Evolutionary conservation across 176 grass and related monocot genomes (phyloP).

Genomic region (Zoysia japonica): DNA sequence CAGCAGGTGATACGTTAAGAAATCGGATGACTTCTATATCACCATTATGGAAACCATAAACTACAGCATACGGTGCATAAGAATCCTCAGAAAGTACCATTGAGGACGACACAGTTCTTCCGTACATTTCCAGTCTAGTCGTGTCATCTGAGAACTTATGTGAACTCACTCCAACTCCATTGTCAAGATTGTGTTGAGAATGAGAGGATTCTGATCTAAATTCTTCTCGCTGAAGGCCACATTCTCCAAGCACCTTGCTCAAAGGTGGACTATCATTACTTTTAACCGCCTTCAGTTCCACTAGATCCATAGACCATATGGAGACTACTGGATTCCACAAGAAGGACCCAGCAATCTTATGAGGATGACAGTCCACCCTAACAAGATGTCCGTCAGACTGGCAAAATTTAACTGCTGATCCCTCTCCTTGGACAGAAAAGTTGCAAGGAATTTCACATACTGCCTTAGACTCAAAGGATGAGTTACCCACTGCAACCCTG

Average conservation of each 20-base stretch:
- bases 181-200: constrained; percentile 7
- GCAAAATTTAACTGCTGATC: constrained; percentile 55
- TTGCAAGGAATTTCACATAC: constrained; percentile 59
- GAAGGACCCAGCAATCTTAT: constrained; percentile 58
- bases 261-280: constrained; percentile 41
- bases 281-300: constrained; percentile 33
- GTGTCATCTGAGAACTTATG: constrained; percentile 25
- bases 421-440: constrained; percentile 36
- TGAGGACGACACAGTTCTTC: constrained; percentile 79
- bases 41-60: constrained; percentile 94
- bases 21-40: constrained; percentile 91
- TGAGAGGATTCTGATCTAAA: constrained; percentile 26
- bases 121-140: constrained; percentile 15
- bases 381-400: constrained; percentile 49
- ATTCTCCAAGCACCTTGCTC: constrained; percentile 66
- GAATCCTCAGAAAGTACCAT: constrained; percentile 88
- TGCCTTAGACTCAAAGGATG: constrained; percentile 55
- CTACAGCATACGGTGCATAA: constrained; percentile 79
- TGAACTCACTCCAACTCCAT: constrained; percentile 25
- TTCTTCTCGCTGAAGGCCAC: constrained; percentile 64
- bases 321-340: constrained; percentile 76
- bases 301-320: constrained; percentile 61
- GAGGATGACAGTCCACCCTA: constrained; percentile 50
- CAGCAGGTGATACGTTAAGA: constrained; percentile 54
- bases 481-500: constrained; percentile 50